A percentile compares a stretch with the other conserved stretches of the same genome.
phyloP scores from a whole-genome alignment of 78 protist genomes.

The Guillardia theta region DNA sequence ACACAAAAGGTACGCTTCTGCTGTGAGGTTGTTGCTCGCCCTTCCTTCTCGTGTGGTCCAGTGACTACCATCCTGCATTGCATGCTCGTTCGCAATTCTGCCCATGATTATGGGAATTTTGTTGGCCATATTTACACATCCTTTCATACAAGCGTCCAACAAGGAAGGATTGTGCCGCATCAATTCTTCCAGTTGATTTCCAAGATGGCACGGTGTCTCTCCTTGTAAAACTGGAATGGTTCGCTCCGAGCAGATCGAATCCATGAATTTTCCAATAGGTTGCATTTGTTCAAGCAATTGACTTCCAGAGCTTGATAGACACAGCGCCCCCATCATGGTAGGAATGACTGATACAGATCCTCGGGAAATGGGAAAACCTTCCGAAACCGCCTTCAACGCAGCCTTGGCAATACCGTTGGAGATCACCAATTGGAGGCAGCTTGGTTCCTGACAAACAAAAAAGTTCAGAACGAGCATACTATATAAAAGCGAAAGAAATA shows the following conservation, averaged over 20 bases:
- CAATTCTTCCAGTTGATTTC: neutral
- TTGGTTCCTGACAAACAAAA: conserved; percentile 4
- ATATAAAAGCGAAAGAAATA: no score
- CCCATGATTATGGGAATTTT: neutral
- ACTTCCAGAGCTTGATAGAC: neutral
- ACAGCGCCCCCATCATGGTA: neutral
- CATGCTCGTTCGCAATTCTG: neutral
- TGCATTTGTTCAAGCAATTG: neutral
- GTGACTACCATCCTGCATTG: neutral
- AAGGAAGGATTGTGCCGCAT: conserved; percentile 42
- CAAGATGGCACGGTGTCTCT: neutral
- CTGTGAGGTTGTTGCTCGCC: neutral
- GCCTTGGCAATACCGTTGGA: neutral
- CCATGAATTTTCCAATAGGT: neutral
- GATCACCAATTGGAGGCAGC: neutral
- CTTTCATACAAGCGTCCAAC: neutral
- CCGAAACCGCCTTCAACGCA: neutral
- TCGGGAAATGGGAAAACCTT: neutral
- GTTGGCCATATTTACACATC: neutral
- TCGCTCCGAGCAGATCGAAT: neutral
- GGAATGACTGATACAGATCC: neutral
- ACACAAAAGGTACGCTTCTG: neutral
- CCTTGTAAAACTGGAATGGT: neutral
- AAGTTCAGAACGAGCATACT: no score
- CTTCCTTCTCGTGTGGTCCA: neutral